Evolutionary conservation across 179 eudicot species (phyloP).

Genomic region (Nepenthes alata): DNA sequence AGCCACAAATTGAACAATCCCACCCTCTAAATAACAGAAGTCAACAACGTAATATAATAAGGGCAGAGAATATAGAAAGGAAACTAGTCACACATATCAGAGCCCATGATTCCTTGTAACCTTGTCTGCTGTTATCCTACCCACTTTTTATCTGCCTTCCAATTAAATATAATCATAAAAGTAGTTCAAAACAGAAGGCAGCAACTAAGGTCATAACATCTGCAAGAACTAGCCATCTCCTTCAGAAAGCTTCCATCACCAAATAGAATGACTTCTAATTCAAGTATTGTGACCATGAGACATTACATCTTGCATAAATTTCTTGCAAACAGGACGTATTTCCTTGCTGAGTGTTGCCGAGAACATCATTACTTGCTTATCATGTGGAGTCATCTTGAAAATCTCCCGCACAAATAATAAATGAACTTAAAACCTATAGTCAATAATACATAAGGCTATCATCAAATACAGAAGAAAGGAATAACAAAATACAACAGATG

Average conservation of each 20-base stretch:
- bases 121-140: neutral
- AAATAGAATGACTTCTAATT: conserved; percentile 42
- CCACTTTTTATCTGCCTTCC: neutral
- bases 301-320: conserved; percentile 97
- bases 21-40: neutral
- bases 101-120: neutral
- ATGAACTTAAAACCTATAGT: neutral
- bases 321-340: conserved; percentile 94
- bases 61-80: neutral
- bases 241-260: conserved; percentile 27
- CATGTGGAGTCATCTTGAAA: conserved; percentile 94
- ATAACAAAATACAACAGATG: neutral
- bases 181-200: conserved; percentile 7
- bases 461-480: neutral
- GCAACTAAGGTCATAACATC: conserved; percentile 10
- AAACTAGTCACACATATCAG: neutral
- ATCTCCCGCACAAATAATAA: conserved; percentile 45
- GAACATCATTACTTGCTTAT: conserved; percentile 97
- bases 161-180: neutral
- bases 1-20: conserved; percentile 1
- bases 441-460: neutral
- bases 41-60: neutral
- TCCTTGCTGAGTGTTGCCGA: conserved; percentile 95
- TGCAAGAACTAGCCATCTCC: conserved; percentile 14
- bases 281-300: conserved; percentile 47